These are phyloP conservation scores for Labyrinthula sp. DNA, from an alignment of 352 stramenopile genomes.

Conservation along the genomic window DNA sequence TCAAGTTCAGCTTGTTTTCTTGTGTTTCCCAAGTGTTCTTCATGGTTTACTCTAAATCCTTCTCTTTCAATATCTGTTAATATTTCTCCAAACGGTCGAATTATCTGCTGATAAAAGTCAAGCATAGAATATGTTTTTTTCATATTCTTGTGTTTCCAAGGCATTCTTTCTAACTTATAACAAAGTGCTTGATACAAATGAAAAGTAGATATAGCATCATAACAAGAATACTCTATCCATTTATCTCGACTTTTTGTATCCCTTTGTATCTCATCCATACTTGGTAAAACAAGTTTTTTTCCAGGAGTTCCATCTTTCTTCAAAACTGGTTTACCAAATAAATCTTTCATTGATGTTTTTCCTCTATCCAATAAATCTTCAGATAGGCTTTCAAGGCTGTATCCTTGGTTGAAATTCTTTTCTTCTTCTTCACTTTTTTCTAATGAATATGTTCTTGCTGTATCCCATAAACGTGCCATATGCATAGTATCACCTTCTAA, in stretches of 20 bases:
- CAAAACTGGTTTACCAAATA: constrained; percentile 76
- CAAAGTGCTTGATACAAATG: constrained; percentile 65
- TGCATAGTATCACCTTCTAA: constrained; percentile 96
- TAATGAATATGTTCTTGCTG: constrained; percentile 38
- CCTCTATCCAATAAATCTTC: constrained; percentile 46
- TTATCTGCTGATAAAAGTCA: constrained; percentile 88
- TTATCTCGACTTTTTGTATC: background rate
- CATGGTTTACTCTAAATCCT: constrained; percentile 60
- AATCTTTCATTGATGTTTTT: constrained; percentile 90
- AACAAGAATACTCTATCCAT: constrained; percentile 16
- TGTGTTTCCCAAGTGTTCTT: constrained; percentile 11
- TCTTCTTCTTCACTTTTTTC: constrained; percentile 30
- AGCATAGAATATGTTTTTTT: constrained; percentile 49
- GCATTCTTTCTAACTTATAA: constrained; percentile 55
- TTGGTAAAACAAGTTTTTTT: constrained; percentile 34
- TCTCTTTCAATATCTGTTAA: constrained; percentile 93
- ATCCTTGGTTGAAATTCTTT: constrained; percentile 43
- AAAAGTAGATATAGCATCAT: constrained; percentile 27
- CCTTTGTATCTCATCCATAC: constrained; percentile 36
- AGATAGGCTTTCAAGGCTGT: constrained; percentile 79
- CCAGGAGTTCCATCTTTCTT: constrained; percentile 78
- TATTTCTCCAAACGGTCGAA: constrained; percentile 87
- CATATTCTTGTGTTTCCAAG: constrained; percentile 9
- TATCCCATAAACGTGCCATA: constrained; percentile 78
- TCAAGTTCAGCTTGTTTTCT: background rate